phyloP scores from a whole-genome alignment of 441 rosid species.

The Theobroma grandiflorum region DNA sequence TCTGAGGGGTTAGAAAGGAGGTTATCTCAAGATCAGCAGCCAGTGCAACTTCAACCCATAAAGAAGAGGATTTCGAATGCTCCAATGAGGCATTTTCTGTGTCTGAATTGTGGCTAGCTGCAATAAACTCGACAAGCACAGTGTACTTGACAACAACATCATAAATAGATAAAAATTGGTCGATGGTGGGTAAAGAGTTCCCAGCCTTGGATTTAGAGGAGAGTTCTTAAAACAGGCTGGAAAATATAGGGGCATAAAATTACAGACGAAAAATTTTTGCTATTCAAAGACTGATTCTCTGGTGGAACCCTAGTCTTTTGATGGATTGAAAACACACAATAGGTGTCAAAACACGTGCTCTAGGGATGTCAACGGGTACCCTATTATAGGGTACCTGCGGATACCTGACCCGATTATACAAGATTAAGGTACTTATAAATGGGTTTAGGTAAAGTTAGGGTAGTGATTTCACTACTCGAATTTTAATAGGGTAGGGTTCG shows the following conservation, averaged over 20 bases:
- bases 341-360: too few species aligned
- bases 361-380: too few species aligned
- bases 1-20: slow-evolving; percentile 57
- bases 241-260: slow-evolving; percentile 24
- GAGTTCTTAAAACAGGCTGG: slow-evolving; percentile 89
- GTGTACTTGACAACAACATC: slow-evolving; percentile 56
- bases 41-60: slow-evolving; percentile 95
- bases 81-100: slow-evolving; percentile 38
- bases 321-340: too few species aligned
- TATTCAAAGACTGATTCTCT: too few species aligned
- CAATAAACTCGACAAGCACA: slow-evolving; percentile 50
- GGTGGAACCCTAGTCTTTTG: too few species aligned
- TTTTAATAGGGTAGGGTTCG: too few species aligned
- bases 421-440: too few species aligned
- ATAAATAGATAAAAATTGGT: slow-evolving; percentile 63
- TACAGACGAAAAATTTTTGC: neutral
- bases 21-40: slow-evolving; percentile 88
- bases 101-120: slow-evolving; percentile 42
- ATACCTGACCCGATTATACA: too few species aligned
- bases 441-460: too few species aligned
- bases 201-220: slow-evolving; percentile 66
- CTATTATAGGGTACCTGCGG: too few species aligned
- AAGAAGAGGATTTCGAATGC: slow-evolving; percentile 62
- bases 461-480: too few species aligned
- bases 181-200: slow-evolving; percentile 76